Evolutionary conservation across 345 rosid species (phyloP), one percentile per base, ranked within the genome.

Genomic region (Melaleuca quinquenervia): DNA sequence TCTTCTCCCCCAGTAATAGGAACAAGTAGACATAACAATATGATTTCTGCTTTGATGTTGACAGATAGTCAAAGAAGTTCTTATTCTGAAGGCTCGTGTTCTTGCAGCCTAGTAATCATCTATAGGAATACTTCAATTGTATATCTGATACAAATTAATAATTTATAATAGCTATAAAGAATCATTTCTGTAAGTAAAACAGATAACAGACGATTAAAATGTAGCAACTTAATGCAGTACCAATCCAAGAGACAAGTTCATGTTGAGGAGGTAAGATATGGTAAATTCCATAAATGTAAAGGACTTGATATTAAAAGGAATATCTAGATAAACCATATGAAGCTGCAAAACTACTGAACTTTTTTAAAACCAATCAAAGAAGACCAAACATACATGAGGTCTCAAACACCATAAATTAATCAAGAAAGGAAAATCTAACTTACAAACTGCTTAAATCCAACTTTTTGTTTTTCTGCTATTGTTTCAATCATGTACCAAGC

Each of bases 401-500:
- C 36, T 49, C 55, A 52, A 64, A 74, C 5, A 24, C 51, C 24
- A 45, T 51, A 52, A 86, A 85, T 27, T 27, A 86, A 54, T 44
- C 41, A 26, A 58, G 48, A 70, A 58, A 56, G 75, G 26, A 60
- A 26, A 53, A 32, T 44, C 22, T 7, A 89, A 89, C 95, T 93
- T 91, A 97, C 99, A 88, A 94, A 90, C 87, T 95, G 94, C 90
- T 95, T 95, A 89, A 85, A 93, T 90, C 97, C 98, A 90, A 96
- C 92, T 85, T 95, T 91, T 89, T 98, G 95, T 89, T 92, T 96
- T 88, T 94, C 98, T 82, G 99, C 98, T 88, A 97, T 93, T 84
- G 95, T 94, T 91, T 97, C 99, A 56, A 97, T 91, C 94, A 95
- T 93, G 92, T 93, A 91, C 99, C 98, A 97, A 85, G 97, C 94